Evolutionary conservation across 768 basidiomycete genomes (phyloP).

Genomic region (Pleurotus citrinopileatus): DNA sequence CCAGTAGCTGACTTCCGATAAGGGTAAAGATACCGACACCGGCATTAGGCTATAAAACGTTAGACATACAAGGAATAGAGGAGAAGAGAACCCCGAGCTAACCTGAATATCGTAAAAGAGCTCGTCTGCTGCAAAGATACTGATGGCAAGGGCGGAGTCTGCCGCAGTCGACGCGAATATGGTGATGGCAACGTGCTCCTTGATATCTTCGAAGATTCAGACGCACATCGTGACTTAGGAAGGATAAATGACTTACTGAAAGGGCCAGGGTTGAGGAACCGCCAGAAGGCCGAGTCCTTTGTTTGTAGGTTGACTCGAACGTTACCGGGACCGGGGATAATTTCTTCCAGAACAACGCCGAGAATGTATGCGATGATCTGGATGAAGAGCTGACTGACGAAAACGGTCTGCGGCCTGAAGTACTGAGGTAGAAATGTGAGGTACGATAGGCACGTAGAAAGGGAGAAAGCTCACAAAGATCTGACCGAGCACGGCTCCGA

Average conservation of each 20-base stretch:
- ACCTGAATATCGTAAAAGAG: constrained; percentile 41
- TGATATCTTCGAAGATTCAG: constrained; percentile 31
- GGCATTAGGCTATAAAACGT: constrained; percentile 29
- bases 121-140: constrained; percentile 56
- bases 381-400: constrained; percentile 47
- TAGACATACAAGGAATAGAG: neutral
- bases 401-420: constrained; percentile 49
- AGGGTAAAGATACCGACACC: constrained; percentile 42
- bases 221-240: neutral
- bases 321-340: constrained; percentile 34
- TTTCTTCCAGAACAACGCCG: constrained; percentile 40
- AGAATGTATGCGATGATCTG: constrained; percentile 52
- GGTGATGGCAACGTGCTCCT: constrained; percentile 62
- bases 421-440: constrained; percentile 34
- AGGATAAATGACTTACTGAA: constrained; percentile 46
- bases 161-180: constrained; percentile 62
- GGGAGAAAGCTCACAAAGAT: constrained; percentile 37
- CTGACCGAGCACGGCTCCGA: constrained; percentile 49
- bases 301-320: constrained; percentile 24
- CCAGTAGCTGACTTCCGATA: constrained; percentile 36
- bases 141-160: constrained; percentile 54
- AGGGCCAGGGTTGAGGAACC: constrained; percentile 60
- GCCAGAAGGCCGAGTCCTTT: constrained; percentile 38
- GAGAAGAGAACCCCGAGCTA: constrained; percentile 5
- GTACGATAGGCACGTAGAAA: constrained; percentile 16